Base-by-base conservation (phyloP, 2,329 filamentous ascomycete species). In the Ceratocystis diversiconidia region DNA sequence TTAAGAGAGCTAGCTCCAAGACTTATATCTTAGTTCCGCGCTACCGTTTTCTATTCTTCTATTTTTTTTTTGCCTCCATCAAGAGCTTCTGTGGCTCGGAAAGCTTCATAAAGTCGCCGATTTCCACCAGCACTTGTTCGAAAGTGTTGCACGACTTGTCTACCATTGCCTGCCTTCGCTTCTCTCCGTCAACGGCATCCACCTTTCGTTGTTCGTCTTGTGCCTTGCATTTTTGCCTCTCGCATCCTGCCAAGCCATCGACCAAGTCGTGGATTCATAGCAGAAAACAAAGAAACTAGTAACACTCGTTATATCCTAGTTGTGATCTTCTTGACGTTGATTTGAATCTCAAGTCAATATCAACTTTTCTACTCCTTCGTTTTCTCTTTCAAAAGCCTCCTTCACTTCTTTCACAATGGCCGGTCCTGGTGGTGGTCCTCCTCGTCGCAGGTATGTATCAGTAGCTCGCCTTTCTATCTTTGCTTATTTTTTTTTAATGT, bases 351-450 rank as follows among this genome's bases (percentile, higher is more conserved):
- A 15, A 28, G 61, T 62, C 43, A 48, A 19, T 32, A 61, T 28
- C n/a, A 61, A 4, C n/a, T 32, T 17, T 43, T 41, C 43, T 61
- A 48, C 32, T 48, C 32, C 25, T 66, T 60, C 25, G 50, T 64
- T 36, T 44, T 52, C 57, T 62, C 52, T 32, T 64, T 57, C 46
- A 30, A 55, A 50, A 62, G 22, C 64, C 61, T 59, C 41, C 6
- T 43, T 63, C 19, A 15, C 57, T 52, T 65, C 57, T 22, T 59
- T 65, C 67, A 66, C 75, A 81, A 96, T 96, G 92, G 89, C 91
- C 79, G 90, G 91, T 78, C 90, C 90, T 74, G 92, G 92, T 77
- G 91, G 91, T 81, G 92, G 92, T 80, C 92, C 92, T 75, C 92
- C 92, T 74, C 82, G 84, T 75, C 80, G 84, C 76, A 85, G 81